Evolutionary conservation across 2,329 filamentous ascomycete species (phyloP).

Genomic region (Epichloe coenophiala): DNA sequence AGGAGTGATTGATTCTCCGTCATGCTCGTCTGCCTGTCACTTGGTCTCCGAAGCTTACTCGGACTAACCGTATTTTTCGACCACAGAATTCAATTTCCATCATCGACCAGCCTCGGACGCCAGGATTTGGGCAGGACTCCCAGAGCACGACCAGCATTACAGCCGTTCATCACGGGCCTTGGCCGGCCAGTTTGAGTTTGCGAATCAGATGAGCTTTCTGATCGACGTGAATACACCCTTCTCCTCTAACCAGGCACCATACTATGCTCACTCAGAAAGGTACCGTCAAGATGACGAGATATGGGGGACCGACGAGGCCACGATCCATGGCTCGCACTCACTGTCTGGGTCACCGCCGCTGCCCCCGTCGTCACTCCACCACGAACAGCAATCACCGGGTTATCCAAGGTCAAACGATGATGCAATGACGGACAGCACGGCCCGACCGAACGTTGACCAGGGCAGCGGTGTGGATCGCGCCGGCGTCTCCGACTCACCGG

Average conservation of each 20-base stretch:
- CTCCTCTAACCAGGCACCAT: background rate
- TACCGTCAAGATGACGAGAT: background rate
- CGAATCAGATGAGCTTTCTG: background rate
- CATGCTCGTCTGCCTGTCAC: too few relatives aligned
- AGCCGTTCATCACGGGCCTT: background rate
- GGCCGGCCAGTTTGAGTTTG: background rate
- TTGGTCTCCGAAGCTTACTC: too few relatives aligned
- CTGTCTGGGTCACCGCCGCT: background rate
- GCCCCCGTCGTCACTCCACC: background rate
- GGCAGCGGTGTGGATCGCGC: too few relatives aligned
- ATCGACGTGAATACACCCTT: background rate
- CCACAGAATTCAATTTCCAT: background rate
- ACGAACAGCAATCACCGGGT: background rate
- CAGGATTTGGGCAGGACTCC: background rate
- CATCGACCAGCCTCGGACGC: background rate
- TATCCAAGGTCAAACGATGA: background rate
- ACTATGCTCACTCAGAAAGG: background rate
- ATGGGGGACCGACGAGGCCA: background rate
- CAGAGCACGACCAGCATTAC: background rate
- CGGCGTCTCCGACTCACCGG: background rate
- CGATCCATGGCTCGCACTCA: background rate
- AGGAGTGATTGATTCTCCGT: too few relatives aligned
- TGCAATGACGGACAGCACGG: background rate
- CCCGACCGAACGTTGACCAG: too few relatives aligned
- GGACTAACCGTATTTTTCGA: too few relatives aligned